These are phyloP conservation scores for Verticillium dahliae DNA, from an alignment of 2,329 filamentous ascomycete species.

Conservation along the genomic window DNA sequence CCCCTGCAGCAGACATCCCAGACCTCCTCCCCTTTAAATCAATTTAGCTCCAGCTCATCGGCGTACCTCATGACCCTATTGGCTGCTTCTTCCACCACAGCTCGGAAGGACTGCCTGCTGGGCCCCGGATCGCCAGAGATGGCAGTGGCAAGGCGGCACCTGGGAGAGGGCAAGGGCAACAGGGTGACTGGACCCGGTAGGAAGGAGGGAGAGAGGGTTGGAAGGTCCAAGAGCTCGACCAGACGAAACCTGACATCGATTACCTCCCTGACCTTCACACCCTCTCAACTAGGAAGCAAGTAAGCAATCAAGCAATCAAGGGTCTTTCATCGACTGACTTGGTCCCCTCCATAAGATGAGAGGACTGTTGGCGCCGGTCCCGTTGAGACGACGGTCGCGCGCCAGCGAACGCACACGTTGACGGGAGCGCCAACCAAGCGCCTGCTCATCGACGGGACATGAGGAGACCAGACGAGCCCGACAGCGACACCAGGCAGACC, in stretches of 20 bases:
- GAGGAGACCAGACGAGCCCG: not conserved
- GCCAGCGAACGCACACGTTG: not conserved
- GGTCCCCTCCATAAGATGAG: not conserved
- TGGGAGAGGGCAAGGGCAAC: too few species aligned
- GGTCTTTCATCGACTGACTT: not conserved
- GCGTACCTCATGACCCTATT: not conserved
- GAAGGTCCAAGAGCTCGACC: too few species aligned
- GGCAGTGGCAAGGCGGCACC: not conserved
- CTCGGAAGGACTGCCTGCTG: not conserved
- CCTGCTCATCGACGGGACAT: not conserved
- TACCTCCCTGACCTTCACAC: too few species aligned
- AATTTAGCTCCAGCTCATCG: not conserved
- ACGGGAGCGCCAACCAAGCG: not conserved
- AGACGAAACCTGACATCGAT: too few species aligned
- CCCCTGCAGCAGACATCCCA: not conserved
- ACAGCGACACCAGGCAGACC: not conserved
- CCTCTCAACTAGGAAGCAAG: too few species aligned
- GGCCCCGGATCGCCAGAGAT: not conserved
- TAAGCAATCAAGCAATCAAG: too few species aligned
- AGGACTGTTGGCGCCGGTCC: not conserved
- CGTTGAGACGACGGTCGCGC: not conserved
- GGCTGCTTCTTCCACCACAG: not conserved
- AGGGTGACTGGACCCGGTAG: too few species aligned
- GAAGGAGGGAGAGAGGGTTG: too few species aligned
- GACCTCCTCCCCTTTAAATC: not conserved